Percentiles rank a stretch among this genome's conserved stretches.
These are phyloP conservation scores for Myriosclerotinia scirpicola DNA, from an alignment of 2,329 filamentous ascomycete genomes.

Conservation along the genomic window DNA sequence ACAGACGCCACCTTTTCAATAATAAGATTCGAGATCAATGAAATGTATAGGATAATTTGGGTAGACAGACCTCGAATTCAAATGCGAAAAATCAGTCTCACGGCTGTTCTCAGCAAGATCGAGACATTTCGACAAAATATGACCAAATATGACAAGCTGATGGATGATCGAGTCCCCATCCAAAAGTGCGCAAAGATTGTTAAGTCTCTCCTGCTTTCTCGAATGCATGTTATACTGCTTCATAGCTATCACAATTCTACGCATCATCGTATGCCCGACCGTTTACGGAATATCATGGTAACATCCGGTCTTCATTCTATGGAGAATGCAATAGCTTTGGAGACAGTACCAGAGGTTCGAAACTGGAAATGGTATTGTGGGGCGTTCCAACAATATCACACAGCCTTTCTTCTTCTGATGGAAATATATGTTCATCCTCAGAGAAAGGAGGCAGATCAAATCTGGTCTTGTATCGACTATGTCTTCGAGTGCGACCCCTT, in stretches of 20 bases:
- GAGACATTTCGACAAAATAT: constrained; percentile 66
- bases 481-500: constrained; percentile 62
- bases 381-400: constrained; percentile 71
- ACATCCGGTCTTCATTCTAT: constrained; percentile 56
- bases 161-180: constrained; percentile 59
- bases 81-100: constrained; percentile 59
- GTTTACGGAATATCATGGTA: constrained; percentile 63
- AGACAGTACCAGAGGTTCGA: constrained; percentile 52
- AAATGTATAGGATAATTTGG: constrained; percentile 71
- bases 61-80: constrained; percentile 66
- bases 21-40: constrained; percentile 70
- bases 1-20: constrained; percentile 67
- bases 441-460: constrained; percentile 57
- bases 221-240: constrained; percentile 63
- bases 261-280: constrained; percentile 54
- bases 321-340: constrained; percentile 55
- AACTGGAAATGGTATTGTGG: constrained; percentile 71
- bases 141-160: constrained; percentile 63
- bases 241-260: constrained; percentile 60
- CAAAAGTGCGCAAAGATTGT: constrained; percentile 64
- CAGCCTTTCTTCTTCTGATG: constrained; percentile 65
- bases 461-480: constrained; percentile 68
- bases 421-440: constrained; percentile 57
- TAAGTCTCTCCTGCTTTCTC: constrained; percentile 62
- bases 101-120: constrained; percentile 64